Base-by-base conservation (phyloP, 179 eudicot species). In the Silene coronaria region DNA sequence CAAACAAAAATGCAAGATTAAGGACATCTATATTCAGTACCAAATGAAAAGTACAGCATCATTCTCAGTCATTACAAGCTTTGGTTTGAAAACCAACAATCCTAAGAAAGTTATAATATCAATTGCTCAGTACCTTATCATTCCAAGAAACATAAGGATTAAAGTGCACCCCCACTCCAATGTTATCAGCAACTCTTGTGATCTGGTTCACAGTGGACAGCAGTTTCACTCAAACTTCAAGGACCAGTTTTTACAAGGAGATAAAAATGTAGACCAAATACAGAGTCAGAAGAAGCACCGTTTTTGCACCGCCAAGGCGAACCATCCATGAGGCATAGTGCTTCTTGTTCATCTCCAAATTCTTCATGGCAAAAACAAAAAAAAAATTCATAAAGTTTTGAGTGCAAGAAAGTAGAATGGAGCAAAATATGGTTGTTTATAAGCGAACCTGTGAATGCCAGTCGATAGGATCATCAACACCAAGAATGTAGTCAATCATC, bases 91-190 rank as follows among this genome's bases (percentile, higher is more conserved):
- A 68, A 48, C 2, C 23, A 22, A 61, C 42, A 6, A 28, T 9
- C 64, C 69, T 17, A 34, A 53, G 46, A 24, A 71, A 57, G 76
- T 0, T 51, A 14, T 38, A 55, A 48, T 28, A 66, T 4, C 58
- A 24, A 34, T 32, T 2, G 30, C 62, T 19, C 36, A 60, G 46
- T 84, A 95, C 97, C 93, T 86, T 89, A 77, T 84, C 75, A 36
- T 87, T 82, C 85, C 85, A 90, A 51, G 86, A 80, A 24, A 96
- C 92, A 86, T 83, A 93, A 14, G 99, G 98, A 76, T 96, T 96
- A 77, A 96, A 96, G 87, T 93, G 97, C 63, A 96, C 97, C 36
- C 97, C 97, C 4, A 88, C 94, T 71, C 99, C 99, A 75, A 96
- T 85, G 71, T 76, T 60, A 73, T 93, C 88, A 14, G 98, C 93